Evolutionary conservation across 2,329 filamentous ascomycete species (phyloP), one percentile per base, ranked within the genome.

Genomic region (Nemania sp.): DNA sequence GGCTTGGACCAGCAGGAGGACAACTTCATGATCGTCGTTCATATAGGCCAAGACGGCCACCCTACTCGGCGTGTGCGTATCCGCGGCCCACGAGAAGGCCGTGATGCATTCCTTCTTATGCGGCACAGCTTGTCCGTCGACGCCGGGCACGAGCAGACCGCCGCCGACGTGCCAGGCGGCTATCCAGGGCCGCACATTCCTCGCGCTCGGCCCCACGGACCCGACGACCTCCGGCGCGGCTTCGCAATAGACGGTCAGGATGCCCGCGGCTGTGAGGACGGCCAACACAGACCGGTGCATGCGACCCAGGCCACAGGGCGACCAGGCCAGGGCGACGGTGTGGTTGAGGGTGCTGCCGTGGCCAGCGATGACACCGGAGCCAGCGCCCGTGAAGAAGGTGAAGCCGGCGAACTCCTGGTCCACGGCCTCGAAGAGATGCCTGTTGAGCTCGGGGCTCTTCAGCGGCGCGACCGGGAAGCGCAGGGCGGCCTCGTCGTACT

Each of bases 141-240:
- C 71, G 29, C 78, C 76, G 0, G 83, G 83, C 7, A 86, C 69
- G 6, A 82, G 76, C 29, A 85, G 60, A 2, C 78, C 78, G 42
- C 80, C 82, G 6, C 84, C 84, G 2, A 86, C 72, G 0, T 81
- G 82, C 83, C 84, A 87, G 1, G 85, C 75, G 1, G 82, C 77
- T 57, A 78, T 75, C 83, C 84, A 87, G 15, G 76, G 77, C 29
- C 73, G 68, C 42, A 75, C 68, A 29, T 79, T 78, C 66, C 81
- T 79, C 10, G 76, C 73, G 15, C 77, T 74, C 10, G 73, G 72
- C 9, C 68, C 69, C 25, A 66, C 50, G 21, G 65, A 39, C 65
- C 67, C 68, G 46, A 64, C 60, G 6, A 58, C 68, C n/a, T 66
- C 65, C 1, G 69, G 57, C 1, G 67, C 66, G n/a, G 74, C 72